These are phyloP conservation scores for Dryadomyces quercus-mongolicae DNA, from an alignment of 2,329 filamentous ascomycete genomes.

Conservation along the genomic window DNA sequence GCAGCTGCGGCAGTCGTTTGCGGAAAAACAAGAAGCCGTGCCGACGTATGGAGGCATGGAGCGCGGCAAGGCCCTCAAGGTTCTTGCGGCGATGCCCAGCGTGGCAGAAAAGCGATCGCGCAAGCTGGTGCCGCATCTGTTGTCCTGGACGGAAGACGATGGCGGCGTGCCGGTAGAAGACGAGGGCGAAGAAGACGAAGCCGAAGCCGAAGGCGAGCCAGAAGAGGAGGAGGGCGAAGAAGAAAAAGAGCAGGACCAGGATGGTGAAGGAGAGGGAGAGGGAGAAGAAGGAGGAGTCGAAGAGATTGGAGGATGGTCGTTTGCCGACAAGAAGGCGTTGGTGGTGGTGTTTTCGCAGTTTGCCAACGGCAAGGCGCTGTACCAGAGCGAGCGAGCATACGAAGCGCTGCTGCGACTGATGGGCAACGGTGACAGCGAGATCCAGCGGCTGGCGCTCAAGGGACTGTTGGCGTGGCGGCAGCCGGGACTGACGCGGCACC, in stretches of 20 bases:
- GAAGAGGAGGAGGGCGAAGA: slow-evolving; percentile 30
- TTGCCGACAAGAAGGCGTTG: slow-evolving; percentile 74
- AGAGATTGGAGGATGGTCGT: slow-evolving; percentile 42
- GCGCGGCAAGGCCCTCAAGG: slow-evolving; percentile 66
- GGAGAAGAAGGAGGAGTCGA: slow-evolving; percentile 21
- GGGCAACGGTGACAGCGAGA: slow-evolving; percentile 78
- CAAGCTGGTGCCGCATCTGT: slow-evolving; percentile 70
- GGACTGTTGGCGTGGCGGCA: slow-evolving; percentile 85
- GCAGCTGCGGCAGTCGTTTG: slow-evolving; percentile 51
- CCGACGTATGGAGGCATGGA: slow-evolving; percentile 41
- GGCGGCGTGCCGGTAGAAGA: slow-evolving; percentile 12
- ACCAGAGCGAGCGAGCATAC: slow-evolving; percentile 64
- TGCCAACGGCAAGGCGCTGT: slow-evolving; percentile 74
- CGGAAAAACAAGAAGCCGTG: slow-evolving; percentile 46
- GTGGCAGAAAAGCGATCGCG: slow-evolving; percentile 81
- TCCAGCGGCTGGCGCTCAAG: slow-evolving; percentile 76
- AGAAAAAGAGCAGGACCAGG: slow-evolving; percentile 16
- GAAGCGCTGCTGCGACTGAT: slow-evolving; percentile 62
- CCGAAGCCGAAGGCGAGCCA: too few species aligned
- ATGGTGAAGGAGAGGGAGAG: slow-evolving; percentile 14
- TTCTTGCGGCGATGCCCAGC: slow-evolving; percentile 60
- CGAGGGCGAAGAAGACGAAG: slow-evolving; percentile 28
- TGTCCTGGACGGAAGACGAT: slow-evolving; percentile 60
- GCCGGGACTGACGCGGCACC: slow-evolving; percentile 60
- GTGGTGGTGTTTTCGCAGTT: slow-evolving; percentile 76